Evolutionary conservation across 164 flowering plant species (phyloP).

Genomic region (Dillenia turbinata): DNA sequence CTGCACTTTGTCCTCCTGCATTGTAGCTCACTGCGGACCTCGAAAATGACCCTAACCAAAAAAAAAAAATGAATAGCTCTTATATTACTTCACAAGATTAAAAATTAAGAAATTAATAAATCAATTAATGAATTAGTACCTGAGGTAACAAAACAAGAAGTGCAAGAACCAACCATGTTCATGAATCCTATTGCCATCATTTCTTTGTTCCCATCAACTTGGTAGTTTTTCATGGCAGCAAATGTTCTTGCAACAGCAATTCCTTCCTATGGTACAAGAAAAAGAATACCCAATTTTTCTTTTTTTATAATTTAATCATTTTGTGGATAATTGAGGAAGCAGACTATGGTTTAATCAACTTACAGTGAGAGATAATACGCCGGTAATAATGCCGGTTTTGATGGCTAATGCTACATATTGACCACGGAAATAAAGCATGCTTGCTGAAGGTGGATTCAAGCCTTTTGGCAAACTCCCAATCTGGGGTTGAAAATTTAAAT

Average conservation of each 20-base stretch:
- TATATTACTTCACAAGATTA: background rate
- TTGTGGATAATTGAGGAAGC: background rate
- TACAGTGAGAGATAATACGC: slow-evolving; percentile 67
- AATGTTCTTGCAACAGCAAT: slow-evolving; percentile 79
- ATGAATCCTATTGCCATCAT: slow-evolving; percentile 78
- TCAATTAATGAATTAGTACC: slow-evolving; percentile 20
- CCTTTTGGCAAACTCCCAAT: slow-evolving; percentile 73
- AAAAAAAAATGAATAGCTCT: background rate
- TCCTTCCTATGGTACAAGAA: slow-evolving; percentile 48
- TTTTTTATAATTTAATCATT: background rate
- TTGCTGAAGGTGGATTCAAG: slow-evolving; percentile 65
- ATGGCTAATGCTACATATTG: slow-evolving; percentile 39
- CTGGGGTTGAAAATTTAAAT: slow-evolving; percentile 20
- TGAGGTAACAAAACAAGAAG: slow-evolving; percentile 71
- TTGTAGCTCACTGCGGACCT: slow-evolving; percentile 75
- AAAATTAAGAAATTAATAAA: too few species aligned
- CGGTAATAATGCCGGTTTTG: slow-evolving; percentile 67
- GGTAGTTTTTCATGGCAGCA: slow-evolving; percentile 63
- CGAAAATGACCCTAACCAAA: slow-evolving; percentile 59
- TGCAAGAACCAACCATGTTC: slow-evolving; percentile 73
- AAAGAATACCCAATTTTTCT: background rate
- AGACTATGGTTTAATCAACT: slow-evolving; percentile 12
- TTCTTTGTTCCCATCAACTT: slow-evolving; percentile 78
- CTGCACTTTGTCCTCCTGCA: slow-evolving; percentile 64
- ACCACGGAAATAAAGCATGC: slow-evolving; percentile 59